Evolutionary conservation across 2,329 filamentous ascomycete species (phyloP).

Genomic region (Didymosphaeria variabile): DNA sequence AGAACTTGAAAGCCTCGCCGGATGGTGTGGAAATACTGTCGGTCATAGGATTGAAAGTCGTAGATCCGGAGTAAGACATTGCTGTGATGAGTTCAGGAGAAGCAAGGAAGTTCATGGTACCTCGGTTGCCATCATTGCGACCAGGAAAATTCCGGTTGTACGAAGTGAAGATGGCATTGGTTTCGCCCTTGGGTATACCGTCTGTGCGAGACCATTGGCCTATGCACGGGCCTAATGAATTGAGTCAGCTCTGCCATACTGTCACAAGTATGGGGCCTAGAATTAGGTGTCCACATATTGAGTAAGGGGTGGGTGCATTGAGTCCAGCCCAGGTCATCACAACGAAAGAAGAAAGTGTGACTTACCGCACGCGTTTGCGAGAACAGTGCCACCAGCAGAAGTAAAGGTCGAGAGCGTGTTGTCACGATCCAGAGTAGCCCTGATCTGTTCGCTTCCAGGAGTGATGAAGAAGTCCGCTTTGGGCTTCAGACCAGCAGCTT

Average conservation of each 20-base stretch:
- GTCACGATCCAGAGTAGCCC: slow-evolving; percentile 90
- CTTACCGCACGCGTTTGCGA: slow-evolving; percentile 87
- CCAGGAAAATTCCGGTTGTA: slow-evolving; percentile 99
- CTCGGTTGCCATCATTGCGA: slow-evolving; percentile 94
- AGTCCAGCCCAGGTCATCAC: too few species aligned
- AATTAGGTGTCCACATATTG: too few species aligned
- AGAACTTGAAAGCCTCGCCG: slow-evolving; percentile 85
- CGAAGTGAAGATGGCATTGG: slow-evolving; percentile 94
- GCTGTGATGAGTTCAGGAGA: slow-evolving; percentile 97
- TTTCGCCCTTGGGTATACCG: slow-evolving; percentile 80
- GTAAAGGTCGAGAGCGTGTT: slow-evolving; percentile 86
- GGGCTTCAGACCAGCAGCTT: slow-evolving; percentile 87
- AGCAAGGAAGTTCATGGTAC: slow-evolving; percentile 98
- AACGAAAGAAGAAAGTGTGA: too few species aligned
- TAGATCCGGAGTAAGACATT: slow-evolving; percentile 90
- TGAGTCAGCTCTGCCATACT: not conserved
- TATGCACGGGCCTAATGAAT: slow-evolving; percentile 72
- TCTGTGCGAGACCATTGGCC: slow-evolving; percentile 91
- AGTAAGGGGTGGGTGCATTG: too few species aligned
- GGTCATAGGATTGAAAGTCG: slow-evolving; percentile 95
- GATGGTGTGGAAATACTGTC: slow-evolving; percentile 82
- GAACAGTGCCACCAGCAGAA: slow-evolving; percentile 83
- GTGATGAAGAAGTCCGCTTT: slow-evolving; percentile 95
- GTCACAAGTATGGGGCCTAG: too few species aligned
- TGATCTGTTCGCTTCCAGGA: slow-evolving; percentile 94